These are phyloP conservation scores for Myochromella boudieri DNA, from an alignment of 768 basidiomycete species.

Conservation along the genomic window DNA sequence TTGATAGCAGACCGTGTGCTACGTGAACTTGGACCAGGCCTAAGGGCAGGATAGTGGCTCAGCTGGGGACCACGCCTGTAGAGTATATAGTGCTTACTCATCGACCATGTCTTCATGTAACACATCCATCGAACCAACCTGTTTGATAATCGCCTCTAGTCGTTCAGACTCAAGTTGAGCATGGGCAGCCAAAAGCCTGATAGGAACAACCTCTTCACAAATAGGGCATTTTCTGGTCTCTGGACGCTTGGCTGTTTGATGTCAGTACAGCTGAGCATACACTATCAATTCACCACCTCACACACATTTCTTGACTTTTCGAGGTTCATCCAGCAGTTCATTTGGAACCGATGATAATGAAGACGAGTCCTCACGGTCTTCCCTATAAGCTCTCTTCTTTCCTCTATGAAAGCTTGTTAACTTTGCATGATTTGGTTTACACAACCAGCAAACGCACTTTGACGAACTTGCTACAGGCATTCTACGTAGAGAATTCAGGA, in stretches of 20 bases:
- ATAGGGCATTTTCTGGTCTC: slow-evolving; percentile 77
- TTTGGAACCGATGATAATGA: slow-evolving; percentile 35
- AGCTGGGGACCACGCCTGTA: too few species aligned
- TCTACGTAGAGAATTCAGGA: neutral
- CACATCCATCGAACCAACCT: slow-evolving; percentile 61
- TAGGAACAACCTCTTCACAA: slow-evolving; percentile 69
- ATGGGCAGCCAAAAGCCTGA: slow-evolving; percentile 69
- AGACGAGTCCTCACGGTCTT: slow-evolving; percentile 26
- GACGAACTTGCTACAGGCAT: slow-evolving; percentile 22
- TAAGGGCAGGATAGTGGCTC: too few species aligned
- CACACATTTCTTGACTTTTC: slow-evolving; percentile 52
- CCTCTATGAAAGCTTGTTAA: slow-evolving; percentile 31
- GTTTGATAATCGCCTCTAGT: slow-evolving; percentile 63
- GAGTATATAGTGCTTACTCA: slow-evolving; percentile 44
- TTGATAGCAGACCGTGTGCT: slow-evolving; percentile 37
- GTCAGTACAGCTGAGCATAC: slow-evolving; percentile 8
- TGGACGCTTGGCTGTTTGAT: slow-evolving; percentile 58
- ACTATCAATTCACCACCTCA: neutral
- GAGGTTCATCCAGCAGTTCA: slow-evolving; percentile 28
- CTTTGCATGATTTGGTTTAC: slow-evolving; percentile 9
- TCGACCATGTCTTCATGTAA: slow-evolving; percentile 54
- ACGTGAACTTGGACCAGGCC: slow-evolving; percentile 35
- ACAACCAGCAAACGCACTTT: slow-evolving; percentile 29
- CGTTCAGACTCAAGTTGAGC: slow-evolving; percentile 66
- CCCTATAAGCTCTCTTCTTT: slow-evolving; percentile 48